These are phyloP conservation scores for Colletotrichum trifolii DNA, from an alignment of 2,329 filamentous ascomycete species.

Conservation along the genomic window DNA sequence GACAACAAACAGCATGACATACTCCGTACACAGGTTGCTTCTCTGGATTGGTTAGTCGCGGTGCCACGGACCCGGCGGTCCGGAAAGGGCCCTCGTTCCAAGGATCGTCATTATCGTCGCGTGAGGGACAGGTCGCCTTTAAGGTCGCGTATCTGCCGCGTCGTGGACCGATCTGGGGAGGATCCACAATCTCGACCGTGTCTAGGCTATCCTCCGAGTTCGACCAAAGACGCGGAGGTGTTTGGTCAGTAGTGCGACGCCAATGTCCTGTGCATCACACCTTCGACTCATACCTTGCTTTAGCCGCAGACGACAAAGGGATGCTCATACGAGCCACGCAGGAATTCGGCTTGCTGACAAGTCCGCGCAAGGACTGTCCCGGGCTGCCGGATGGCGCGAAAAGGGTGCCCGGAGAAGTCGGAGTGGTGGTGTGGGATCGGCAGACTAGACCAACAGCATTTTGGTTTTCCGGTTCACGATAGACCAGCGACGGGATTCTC, in stretches of 20 bases:
- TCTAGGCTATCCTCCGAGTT: constrained; percentile 5
- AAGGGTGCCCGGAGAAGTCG: neutral
- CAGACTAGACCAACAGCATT: constrained; percentile 22
- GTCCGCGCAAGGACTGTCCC: constrained; percentile 4
- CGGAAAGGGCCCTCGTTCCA: constrained; percentile 7
- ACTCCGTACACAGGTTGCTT: constrained; percentile 2
- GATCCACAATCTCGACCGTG: constrained; percentile 19
- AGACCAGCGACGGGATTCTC: constrained; percentile 25
- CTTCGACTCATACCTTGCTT: constrained; percentile 28
- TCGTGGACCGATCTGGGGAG: constrained; percentile 20
- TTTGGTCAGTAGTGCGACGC: constrained; percentile 8
- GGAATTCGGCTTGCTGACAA: neutral
- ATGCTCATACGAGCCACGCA: neutral
- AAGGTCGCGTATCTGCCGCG: constrained; percentile 33
- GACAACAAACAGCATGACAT: constrained; percentile 8
- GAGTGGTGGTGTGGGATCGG: constrained; percentile 12
- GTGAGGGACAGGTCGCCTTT: constrained; percentile 14
- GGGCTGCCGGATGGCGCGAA: constrained; percentile 18
- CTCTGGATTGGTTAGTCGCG: constrained; percentile 8
- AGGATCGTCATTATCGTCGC: constrained; percentile 29
- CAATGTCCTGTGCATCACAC: constrained; percentile 13
- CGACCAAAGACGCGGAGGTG: neutral
- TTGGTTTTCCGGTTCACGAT: constrained; percentile 12
- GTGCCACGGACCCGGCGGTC: constrained; percentile 32
- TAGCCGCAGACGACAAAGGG: constrained; percentile 21